Conservation (phyloP, 306 rosid species). For the Cicer yamashitae region DNA sequence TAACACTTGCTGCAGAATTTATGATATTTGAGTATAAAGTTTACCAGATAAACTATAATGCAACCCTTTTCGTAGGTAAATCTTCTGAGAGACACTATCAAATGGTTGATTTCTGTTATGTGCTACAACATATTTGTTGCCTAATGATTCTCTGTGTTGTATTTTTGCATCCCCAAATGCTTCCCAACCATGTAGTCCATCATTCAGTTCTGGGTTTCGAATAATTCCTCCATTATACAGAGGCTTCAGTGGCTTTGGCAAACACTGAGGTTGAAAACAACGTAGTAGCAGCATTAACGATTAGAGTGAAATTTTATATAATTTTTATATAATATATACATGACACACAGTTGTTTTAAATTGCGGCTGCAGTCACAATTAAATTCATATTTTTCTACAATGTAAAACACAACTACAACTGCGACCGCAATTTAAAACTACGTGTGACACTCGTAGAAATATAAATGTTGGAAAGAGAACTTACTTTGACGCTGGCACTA, state of each 20-base stretch:
- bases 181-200: slow-evolving; percentile 71
- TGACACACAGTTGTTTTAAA: too few species aligned
- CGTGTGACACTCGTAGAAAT: not conserved
- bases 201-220: slow-evolving; percentile 67
- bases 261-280: slow-evolving; percentile 56
- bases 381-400: too few species aligned
- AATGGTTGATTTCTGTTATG: slow-evolving; percentile 51
- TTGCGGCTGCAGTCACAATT: too few species aligned
- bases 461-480: not conserved
- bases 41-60: slow-evolving; percentile 72
- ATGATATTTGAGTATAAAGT: too few species aligned
- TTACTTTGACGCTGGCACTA: slow-evolving; percentile 58
- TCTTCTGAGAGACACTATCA: slow-evolving; percentile 62
- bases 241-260: slow-evolving; percentile 56
- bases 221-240: slow-evolving; percentile 81
- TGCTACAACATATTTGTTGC: slow-evolving; percentile 68
- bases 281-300: not conserved
- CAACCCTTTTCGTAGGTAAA: slow-evolving; percentile 48
- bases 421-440: too few species aligned
- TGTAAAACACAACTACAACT: too few species aligned
- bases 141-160: slow-evolving; percentile 52
- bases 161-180: slow-evolving; percentile 56
- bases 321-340: too few species aligned
- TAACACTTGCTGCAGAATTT: too few species aligned
- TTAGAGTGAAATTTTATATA: not conserved